phyloP scores from a whole-genome alignment of 2,329 filamentous ascomycete genomes.

The Paracorniculantispora psalliotae region DNA sequence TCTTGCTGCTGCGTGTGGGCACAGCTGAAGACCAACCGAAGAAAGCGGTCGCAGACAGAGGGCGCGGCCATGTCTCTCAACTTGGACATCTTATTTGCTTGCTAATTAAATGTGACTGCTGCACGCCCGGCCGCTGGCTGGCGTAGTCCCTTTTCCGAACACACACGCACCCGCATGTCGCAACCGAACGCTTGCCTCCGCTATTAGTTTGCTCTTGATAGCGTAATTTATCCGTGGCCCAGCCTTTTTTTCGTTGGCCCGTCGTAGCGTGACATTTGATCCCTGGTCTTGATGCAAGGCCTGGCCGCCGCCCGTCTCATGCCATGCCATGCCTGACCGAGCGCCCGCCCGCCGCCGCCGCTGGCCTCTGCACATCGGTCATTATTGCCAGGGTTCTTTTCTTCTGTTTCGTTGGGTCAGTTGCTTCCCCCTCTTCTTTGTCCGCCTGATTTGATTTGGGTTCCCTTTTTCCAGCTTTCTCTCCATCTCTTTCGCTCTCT shows the following conservation, averaged over 20 bases:
- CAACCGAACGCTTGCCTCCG: background rate
- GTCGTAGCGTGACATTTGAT: background rate
- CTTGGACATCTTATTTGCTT: too few relatives aligned
- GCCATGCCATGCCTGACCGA: conserved; percentile 3
- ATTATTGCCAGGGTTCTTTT: conserved; percentile 1
- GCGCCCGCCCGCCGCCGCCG: background rate
- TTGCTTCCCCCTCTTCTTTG: background rate
- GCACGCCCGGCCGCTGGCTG: too few relatives aligned
- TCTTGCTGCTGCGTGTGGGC: background rate
- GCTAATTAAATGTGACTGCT: too few relatives aligned
- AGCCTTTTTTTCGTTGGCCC: background rate
- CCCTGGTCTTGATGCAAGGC: background rate
- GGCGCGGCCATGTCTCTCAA: too few relatives aligned
- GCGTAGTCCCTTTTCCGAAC: too few relatives aligned
- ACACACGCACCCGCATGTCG: background rate
- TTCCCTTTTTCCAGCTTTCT: background rate
- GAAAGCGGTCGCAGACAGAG: too few relatives aligned
- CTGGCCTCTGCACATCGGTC: background rate
- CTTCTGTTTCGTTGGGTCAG: background rate
- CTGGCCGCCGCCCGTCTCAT: background rate
- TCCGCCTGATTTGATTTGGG: background rate
- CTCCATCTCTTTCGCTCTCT: background rate
- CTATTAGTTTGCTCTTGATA: background rate
- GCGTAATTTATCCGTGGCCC: background rate
- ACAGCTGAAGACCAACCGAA: too few relatives aligned